Base-by-base conservation (phyloP, 495 filamentous ascomycete species). In the Penicillium diatomitis region DNA sequence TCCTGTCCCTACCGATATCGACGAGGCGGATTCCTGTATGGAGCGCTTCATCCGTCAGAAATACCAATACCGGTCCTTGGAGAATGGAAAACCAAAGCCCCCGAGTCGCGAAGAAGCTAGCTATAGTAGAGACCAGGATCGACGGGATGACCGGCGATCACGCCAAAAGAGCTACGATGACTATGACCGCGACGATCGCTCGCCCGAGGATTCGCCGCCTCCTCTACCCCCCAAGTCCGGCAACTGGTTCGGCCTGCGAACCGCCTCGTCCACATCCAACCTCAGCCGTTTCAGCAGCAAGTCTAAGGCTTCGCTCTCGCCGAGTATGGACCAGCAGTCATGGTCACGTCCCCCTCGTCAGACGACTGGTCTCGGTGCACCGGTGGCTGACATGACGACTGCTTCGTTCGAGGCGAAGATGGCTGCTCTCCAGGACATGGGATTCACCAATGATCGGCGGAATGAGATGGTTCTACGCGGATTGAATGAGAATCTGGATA, bases 11-110 rank as follows among this genome's bases (percentile, higher is more conserved):
- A 74, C 92, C 50, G 92, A 95, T 63, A 78, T 81, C 36, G 94
- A 98, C 67, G 89, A 96, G 68, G 82, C 86, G 42, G 94, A 97
- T 57, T 80, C 86, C 10, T 86, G 83, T 35, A 88, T 98, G 84
- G 92, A 98, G 69, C 81, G 85, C 41, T 96, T 87, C 62, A 95
- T 98, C 55, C 78, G 91, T 39, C 82, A 90, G 52, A 98, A 98
- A 69, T 98, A 98, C 63, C 80, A 94, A 64, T 73, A 83, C 49
- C 74, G 71, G 52, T 67, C 60, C 33, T 75, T 80, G 64, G 79
- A 78, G 64, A 69, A 73, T 53, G 73, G 76, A 1, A 73, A 69
- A 48, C 70, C 68, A 20, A 71, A 72, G 42, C 70, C 72, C 8
- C 69, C 69, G 11, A 72, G 69, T 52, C 66, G 70, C 44, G 60